These are phyloP conservation scores for Thermoascus crustaceus DNA, from an alignment of 2,329 filamentous ascomycete species.

Conservation along the genomic window DNA sequence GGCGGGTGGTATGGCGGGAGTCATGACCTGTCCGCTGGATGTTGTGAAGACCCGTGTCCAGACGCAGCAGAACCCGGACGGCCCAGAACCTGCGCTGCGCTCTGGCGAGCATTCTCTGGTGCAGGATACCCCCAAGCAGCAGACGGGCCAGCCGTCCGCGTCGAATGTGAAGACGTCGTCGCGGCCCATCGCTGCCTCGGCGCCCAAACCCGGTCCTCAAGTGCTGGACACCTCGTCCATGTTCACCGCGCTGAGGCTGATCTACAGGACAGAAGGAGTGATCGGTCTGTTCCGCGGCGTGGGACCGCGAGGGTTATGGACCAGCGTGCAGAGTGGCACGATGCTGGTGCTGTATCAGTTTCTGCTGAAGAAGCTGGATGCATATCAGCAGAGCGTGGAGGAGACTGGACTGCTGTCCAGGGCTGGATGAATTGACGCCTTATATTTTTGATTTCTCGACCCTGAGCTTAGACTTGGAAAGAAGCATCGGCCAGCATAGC, in stretches of 20 bases:
- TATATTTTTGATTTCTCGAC: slow-evolving; percentile 10
- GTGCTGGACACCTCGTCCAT: slow-evolving; percentile 85
- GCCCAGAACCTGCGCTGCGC: slow-evolving; percentile 12
- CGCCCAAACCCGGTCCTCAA: slow-evolving; percentile 68
- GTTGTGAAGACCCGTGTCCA: slow-evolving; percentile 96
- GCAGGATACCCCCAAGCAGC: slow-evolving; percentile 23
- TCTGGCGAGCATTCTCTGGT: slow-evolving; percentile 15
- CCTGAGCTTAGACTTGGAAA: slow-evolving; percentile 2
- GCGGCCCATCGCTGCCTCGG: slow-evolving; percentile 79
- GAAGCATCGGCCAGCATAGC: not conserved
- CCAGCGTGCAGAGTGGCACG: slow-evolving; percentile 89
- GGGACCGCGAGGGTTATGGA: slow-evolving; percentile 89
- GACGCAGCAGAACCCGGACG: slow-evolving; percentile 65
- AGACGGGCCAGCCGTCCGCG: slow-evolving; percentile 16
- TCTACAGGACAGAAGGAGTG: slow-evolving; percentile 84
- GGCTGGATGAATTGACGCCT: too few relatives aligned
- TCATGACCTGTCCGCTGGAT: slow-evolving; percentile 90
- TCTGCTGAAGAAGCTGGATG: slow-evolving; percentile 67
- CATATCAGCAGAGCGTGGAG: slow-evolving; percentile 30
- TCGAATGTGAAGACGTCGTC: slow-evolving; percentile 44
- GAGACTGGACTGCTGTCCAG: slow-evolving; percentile 17
- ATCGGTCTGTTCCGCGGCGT: slow-evolving; percentile 91
- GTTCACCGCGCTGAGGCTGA: slow-evolving; percentile 70
- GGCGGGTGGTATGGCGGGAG: slow-evolving; percentile 85
- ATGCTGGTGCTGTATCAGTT: slow-evolving; percentile 96